Evolutionary conservation across 2,329 filamentous ascomycete genomes (phyloP).

Genomic region (Calonectria ilicicola): DNA sequence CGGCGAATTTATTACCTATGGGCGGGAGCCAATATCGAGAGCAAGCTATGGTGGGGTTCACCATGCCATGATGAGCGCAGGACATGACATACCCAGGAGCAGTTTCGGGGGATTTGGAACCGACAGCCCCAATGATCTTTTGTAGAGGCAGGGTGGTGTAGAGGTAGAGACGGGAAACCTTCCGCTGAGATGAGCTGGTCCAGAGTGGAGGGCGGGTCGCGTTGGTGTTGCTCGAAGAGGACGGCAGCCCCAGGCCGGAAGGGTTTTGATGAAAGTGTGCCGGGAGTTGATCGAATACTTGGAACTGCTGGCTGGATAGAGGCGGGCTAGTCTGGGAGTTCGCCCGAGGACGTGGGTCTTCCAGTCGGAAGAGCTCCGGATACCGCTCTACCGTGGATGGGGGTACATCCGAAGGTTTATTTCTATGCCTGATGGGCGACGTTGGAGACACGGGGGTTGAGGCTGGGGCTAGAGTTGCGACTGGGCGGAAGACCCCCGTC

Average conservation of each 20-base stretch:
- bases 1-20: constrained; percentile 1
- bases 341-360: constrained; percentile 33
- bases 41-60: background rate
- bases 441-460: background rate
- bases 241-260: too few relatives aligned
- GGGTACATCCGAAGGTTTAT: constrained; percentile 54
- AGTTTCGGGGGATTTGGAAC: constrained; percentile 54
- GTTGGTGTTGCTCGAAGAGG: constrained; percentile 45
- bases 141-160: constrained; percentile 66
- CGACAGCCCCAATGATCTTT: constrained; percentile 62
- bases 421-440: constrained; percentile 24
- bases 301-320: constrained; percentile 27
- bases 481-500: constrained; percentile 51
- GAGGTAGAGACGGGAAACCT: constrained; percentile 67
- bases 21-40: background rate
- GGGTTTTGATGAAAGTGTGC: constrained; percentile 28
- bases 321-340: constrained; percentile 23
- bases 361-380: constrained; percentile 57
- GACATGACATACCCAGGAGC: constrained; percentile 62
- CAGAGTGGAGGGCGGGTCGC: constrained; percentile 68
- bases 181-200: constrained; percentile 64
- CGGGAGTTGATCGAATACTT: constrained; percentile 15
- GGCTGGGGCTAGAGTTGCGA: constrained; percentile 5
- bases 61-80: background rate
- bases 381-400: constrained; percentile 65